These are phyloP conservation scores for Alnus rubra DNA, from an alignment of 306 rosid genomes.

Conservation along the genomic window DNA sequence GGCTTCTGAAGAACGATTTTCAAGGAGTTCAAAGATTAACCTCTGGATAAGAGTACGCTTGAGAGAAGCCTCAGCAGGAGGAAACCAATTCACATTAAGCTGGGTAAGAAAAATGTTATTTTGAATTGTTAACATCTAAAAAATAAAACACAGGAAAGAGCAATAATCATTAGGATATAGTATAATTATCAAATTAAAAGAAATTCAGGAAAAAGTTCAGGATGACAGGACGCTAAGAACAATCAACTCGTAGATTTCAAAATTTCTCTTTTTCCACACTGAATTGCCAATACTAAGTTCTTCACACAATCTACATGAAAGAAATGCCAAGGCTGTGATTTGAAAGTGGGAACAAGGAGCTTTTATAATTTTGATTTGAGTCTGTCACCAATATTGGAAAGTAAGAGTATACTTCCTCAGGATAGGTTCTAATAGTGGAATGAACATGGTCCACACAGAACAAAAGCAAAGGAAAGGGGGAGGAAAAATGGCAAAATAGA, in stretches of 20 bases:
- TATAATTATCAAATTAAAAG: neutral
- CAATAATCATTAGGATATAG: neutral
- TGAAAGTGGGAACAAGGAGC: too few relatives aligned
- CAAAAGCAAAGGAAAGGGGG: neutral
- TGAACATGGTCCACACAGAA: neutral
- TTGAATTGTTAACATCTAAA: constrained; percentile 25
- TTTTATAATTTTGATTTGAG: too few relatives aligned
- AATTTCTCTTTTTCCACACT: neutral
- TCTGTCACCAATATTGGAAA: neutral
- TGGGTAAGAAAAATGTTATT: constrained; percentile 37
- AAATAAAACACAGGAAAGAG: constrained; percentile 13
- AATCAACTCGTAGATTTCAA: neutral
- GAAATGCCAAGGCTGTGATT: too few relatives aligned
- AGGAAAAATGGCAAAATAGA: neutral
- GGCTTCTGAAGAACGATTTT: constrained; percentile 43
- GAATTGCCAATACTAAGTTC: too few relatives aligned
- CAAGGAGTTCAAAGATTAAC: constrained; percentile 72
- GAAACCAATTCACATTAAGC: constrained; percentile 90
- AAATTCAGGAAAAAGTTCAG: neutral
- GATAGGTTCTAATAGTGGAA: neutral
- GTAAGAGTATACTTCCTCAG: neutral
- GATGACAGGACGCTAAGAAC: neutral
- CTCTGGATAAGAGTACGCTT: constrained; percentile 88
- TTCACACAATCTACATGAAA: too few relatives aligned
- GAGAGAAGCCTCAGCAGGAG: constrained; percentile 83